Percentiles rank a stretch among this genome's conserved stretches.
These are phyloP conservation scores for Claviceps sp. DNA, from an alignment of 2,329 filamentous ascomycete genomes.

Conservation along the genomic window DNA sequence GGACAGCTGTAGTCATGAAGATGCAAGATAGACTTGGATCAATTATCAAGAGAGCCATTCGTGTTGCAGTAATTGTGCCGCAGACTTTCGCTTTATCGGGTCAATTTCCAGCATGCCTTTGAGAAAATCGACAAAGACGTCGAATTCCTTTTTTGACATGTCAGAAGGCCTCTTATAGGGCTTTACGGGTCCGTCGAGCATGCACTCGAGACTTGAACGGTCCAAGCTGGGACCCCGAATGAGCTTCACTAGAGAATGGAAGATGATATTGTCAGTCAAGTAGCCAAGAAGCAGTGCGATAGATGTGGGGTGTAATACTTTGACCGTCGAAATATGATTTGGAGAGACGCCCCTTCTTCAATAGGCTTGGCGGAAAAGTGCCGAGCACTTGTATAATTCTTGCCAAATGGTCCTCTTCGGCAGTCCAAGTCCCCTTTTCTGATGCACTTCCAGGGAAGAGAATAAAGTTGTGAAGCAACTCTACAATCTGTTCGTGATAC, in stretches of 20 bases:
- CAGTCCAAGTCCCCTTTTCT: background rate
- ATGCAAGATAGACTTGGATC: no score
- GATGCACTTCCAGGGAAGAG: background rate
- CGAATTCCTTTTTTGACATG: no score
- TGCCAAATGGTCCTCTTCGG: constrained; percentile 1
- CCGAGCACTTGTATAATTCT: background rate
- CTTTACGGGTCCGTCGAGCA: no score
- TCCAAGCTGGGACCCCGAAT: background rate
- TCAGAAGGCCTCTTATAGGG: no score
- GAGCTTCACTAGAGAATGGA: background rate
- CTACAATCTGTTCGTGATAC: background rate
- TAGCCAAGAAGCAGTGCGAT: background rate
- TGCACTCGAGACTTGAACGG: no score
- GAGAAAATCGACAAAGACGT: no score
- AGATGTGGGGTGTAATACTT: background rate
- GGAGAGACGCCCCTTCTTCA: background rate
- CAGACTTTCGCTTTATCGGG: no score
- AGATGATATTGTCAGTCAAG: background rate
- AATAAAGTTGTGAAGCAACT: background rate
- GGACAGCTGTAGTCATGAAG: no score
- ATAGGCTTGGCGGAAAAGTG: background rate
- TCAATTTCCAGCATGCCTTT: no score
- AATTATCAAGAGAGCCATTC: no score
- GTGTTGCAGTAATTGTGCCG: no score
- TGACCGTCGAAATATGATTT: background rate